Base-by-base conservation (phyloP, 495 filamentous ascomycete genomes). In the Aspergillus avenaceus region DNA sequence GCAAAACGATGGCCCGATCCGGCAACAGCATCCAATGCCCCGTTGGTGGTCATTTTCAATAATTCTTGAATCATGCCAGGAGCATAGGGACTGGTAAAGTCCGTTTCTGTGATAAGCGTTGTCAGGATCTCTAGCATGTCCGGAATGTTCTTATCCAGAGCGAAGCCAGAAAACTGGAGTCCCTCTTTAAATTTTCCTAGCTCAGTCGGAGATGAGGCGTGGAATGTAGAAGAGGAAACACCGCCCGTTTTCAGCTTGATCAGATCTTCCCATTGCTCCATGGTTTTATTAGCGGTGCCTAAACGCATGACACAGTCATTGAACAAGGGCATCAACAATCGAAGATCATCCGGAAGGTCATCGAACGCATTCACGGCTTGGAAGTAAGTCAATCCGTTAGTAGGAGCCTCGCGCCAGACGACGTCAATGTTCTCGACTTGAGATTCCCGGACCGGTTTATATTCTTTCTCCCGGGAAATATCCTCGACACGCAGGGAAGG, bases 231-330 rank as follows among this genome's bases (percentile, higher is more conserved):
- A 21, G 89, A 83, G 8, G 81, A 85, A 11, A 98, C 78, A 11
- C 93, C 93, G n/a, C 93, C 93, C 5, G 92, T 98, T 69, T 95
- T 96, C 11, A 97, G 74, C 59, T 96, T 97, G 60, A 97, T 97
- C 32, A 89, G 69, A 63, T 97, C 93, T 64, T 98, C 93, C 34
- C 96, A 79, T 62, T 97, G 81, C 64, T 96, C 95, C 89, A 96
- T 96, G 0, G 87, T 82, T 73, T 83, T 86, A 49, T 84, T 80
- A 46, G 85, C 84, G 8, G 93, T 97, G 21, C 93, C 93, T 12
- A 98, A 74, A 23, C 93, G 84, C 85, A 96, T 90, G 31, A 98
- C 84, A 8, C 88, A 84, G 63, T 96, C 90, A 27, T 87, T 90
- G 63, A 97, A 98, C 9, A 98, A 70, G 2, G 93, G 95, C 56